Conservation (phyloP, 495 filamentous ascomycete genomes). For the Neurospora sp. region DNA sequence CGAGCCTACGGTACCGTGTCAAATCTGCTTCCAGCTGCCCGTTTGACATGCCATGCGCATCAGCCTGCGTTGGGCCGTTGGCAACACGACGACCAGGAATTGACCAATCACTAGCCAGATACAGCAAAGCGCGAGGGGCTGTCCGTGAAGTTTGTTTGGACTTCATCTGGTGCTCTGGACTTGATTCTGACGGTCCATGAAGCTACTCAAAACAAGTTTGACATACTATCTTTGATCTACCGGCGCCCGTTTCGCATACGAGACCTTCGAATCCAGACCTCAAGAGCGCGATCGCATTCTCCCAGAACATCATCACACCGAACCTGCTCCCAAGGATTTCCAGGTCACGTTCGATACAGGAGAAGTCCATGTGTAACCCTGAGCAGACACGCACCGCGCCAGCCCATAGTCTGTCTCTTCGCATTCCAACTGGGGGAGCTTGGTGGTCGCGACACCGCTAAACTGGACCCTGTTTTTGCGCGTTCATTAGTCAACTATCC, state of each 20-base stretch:
- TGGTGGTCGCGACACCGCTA: constrained; percentile 13
- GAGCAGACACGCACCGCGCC: not conserved
- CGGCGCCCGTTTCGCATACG: not conserved
- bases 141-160: not conserved
- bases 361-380: not conserved
- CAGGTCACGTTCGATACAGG: not conserved
- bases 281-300: not conserved
- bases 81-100: not conserved
- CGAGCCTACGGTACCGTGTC: not conserved
- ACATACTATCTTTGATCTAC: not conserved
- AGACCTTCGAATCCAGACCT: not conserved
- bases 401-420: not conserved
- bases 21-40: not conserved
- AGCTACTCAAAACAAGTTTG: not conserved
- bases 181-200: not conserved
- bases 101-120: not conserved
- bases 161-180: not conserved
- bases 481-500: not conserved
- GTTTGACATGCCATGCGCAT: not conserved
- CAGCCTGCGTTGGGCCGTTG: not conserved
- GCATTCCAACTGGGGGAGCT: constrained; percentile 3
- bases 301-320: not conserved
- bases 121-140: not conserved
- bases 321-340: not conserved
- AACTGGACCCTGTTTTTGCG: constrained; percentile 10